Base-by-base conservation (phyloP, 495 filamentous ascomycete genomes). In the Elaphomyces granulatus region DNA sequence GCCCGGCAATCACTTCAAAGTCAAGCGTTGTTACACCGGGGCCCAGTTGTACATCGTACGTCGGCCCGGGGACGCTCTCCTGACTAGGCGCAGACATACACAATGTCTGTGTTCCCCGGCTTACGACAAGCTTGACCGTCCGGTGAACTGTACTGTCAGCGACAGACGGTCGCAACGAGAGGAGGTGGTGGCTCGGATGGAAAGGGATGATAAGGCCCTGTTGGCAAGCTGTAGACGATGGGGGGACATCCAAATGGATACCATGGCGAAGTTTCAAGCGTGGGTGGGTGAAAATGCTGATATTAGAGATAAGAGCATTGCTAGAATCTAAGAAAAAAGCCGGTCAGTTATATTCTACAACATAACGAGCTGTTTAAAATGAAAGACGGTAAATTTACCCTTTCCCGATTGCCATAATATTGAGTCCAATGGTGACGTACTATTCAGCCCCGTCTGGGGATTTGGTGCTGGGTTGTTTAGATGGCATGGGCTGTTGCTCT, bases 121-220 rank as follows among this genome's bases (percentile, higher is more conserved):
- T 59, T 34, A 84, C 77, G 47, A 83, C 75, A 32, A 80, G 46
- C 45, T 75, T 80, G 50, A 72, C 71, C 41, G 76, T 68, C 36
- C 79, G 71, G 36, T 71, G 62, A 17, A 70, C 60, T 12, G 76
- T 68, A 21, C 64, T 64, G 15, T 68, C 42, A 1, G 72, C 67
- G 21, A 87, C 55, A 6, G 66, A 68, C 0, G 79, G 78, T 18
- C 64, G 63, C 34, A 88, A 64, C 40, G 82, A 78, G 21, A 87
- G 49, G 40, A 73, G 73, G 50, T 68, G 68, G 44, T 87, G 75
- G 8, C 63, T 69, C 1, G 67, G 44, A 1, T 79, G 77, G 8
- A 85, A 59, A 33, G 72, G 74, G 17, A 85, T 53, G 4, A 80
- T 77, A 34, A 83, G 53, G 15, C 74, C 80, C 43, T 86, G 79